A percentile compares a stretch with the other conserved stretches of the same genome.
Evolutionary conservation across 768 basidiomycete species (phyloP).

Genomic region (Hypholoma fasciculare): DNA sequence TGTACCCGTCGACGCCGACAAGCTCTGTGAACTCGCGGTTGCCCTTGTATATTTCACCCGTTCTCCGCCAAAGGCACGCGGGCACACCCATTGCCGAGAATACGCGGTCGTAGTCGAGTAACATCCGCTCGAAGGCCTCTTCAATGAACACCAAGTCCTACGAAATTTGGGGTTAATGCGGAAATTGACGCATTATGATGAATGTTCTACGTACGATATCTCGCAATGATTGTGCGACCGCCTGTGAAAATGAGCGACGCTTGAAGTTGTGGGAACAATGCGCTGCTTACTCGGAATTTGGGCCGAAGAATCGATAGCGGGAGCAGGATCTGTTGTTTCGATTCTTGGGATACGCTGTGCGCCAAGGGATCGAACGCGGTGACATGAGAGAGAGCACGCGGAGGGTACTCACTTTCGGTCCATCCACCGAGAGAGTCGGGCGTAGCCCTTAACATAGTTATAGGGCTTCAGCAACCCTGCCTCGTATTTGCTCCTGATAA

Average conservation of each 20-base stretch:
- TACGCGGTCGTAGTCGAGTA: constrained; percentile 94
- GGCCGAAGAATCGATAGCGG: constrained; percentile 84
- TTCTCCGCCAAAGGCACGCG: constrained; percentile 94
- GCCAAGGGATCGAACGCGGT: constrained; percentile 4
- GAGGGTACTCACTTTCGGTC: constrained; percentile 69
- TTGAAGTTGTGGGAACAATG: background rate
- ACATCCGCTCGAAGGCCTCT: constrained; percentile 93
- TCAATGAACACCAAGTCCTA: constrained; percentile 97
- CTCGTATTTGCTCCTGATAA: constrained; percentile 96
- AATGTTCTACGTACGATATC: constrained; percentile 57
- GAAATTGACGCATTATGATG: constrained; percentile 6
- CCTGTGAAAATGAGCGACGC: constrained; percentile 34
- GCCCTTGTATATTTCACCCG: constrained; percentile 98
- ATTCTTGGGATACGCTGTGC: constrained; percentile 81
- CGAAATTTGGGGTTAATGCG: constrained; percentile 11
- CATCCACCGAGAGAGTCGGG: constrained; percentile 92
- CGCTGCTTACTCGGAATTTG: constrained; percentile 69
- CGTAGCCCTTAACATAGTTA: constrained; percentile 96
- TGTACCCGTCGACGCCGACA: constrained; percentile 82
- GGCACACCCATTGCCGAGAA: constrained; percentile 97
- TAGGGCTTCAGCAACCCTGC: constrained; percentile 94
- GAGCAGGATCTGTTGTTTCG: constrained; percentile 89
- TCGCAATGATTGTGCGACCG: constrained; percentile 80
- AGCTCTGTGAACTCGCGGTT: constrained; percentile 95
- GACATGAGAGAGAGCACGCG: background rate